These are phyloP conservation scores for Blastobotrys petasosporus DNA, from an alignment of 1,139 yeast genomes.

Conservation along the genomic window DNA sequence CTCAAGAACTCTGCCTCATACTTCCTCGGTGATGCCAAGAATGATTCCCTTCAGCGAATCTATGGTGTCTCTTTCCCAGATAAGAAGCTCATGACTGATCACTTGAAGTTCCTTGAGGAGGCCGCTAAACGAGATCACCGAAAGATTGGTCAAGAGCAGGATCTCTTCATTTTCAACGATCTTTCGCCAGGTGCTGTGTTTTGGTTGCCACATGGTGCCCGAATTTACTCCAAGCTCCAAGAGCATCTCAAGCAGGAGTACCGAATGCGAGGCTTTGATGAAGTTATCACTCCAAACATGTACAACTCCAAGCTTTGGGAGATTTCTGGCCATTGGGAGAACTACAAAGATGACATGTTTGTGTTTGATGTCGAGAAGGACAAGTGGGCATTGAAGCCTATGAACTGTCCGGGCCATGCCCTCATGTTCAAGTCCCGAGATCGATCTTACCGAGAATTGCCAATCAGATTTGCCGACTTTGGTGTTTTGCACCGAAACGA, in stretches of 20 bases:
- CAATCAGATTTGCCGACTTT: constrained; percentile 94
- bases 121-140: constrained; percentile 98
- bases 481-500: constrained; percentile 95
- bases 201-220: constrained; percentile 98
- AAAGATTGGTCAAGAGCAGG: constrained; percentile 94
- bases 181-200: constrained; percentile 95
- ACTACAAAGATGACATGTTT: constrained; percentile 95
- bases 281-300: constrained; percentile 97
- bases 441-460: constrained; percentile 89
- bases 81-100: constrained; percentile 93
- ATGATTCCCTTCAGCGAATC: constrained; percentile 94
- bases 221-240: constrained; percentile 82
- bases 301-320: constrained; percentile 94
- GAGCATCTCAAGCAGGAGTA: constrained; percentile 77
- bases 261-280: constrained; percentile 89
- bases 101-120: constrained; percentile 89
- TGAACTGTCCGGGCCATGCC: constrained; percentile 99
- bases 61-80: constrained; percentile 99
- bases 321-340: constrained; percentile 97
- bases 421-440: constrained; percentile 79
- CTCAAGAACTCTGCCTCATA: constrained; percentile 95
- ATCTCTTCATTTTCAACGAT: constrained; percentile 89
- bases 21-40: constrained; percentile 86
- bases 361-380: constrained; percentile 94
- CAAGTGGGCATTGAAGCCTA: constrained; percentile 78